These are phyloP conservation scores for Ustilago sp. DNA, from an alignment of 1,284 basidiomycete species.

Conservation along the genomic window DNA sequence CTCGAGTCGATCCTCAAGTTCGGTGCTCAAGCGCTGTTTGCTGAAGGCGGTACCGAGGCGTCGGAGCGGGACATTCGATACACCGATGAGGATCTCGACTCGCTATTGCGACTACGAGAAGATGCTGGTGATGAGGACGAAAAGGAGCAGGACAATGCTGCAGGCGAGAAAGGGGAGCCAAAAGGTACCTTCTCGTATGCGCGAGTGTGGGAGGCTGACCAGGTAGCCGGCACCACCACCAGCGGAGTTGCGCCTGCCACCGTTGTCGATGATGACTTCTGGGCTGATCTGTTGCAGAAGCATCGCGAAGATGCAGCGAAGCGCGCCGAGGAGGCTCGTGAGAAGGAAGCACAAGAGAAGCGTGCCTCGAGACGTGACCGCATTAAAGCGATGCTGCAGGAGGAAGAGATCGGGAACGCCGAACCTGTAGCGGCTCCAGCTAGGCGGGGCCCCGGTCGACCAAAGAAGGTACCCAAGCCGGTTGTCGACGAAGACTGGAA, in stretches of 20 bases:
- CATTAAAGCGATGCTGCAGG: slow-evolving; percentile 36
- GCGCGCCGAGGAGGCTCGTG: slow-evolving; percentile 29
- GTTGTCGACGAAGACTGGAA: slow-evolving; percentile 35
- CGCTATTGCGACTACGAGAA: slow-evolving; percentile 62
- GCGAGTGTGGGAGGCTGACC: slow-evolving; percentile 66
- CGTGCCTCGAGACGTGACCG: slow-evolving; percentile 38
- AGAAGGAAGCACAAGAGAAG: slow-evolving; percentile 26
- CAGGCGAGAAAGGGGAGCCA: slow-evolving; percentile 28
- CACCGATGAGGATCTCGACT: slow-evolving; percentile 66
- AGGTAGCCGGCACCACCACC: slow-evolving; percentile 18
- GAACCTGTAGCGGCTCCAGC: slow-evolving; percentile 3
- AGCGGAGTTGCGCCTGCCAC: slow-evolving; percentile 53
- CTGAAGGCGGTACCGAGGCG: slow-evolving; percentile 62
- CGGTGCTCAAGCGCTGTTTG: slow-evolving; percentile 69
- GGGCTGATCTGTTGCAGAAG: slow-evolving; percentile 64
- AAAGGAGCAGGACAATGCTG: slow-evolving; percentile 16
- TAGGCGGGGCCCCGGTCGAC: slow-evolving; percentile 34
- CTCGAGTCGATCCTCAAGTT: slow-evolving; percentile 68
- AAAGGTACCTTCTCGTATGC: slow-evolving; percentile 65
- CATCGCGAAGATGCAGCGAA: slow-evolving; percentile 55
- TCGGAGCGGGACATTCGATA: slow-evolving; percentile 65
- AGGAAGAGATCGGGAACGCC: slow-evolving; percentile 12
- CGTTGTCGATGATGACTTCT: slow-evolving; percentile 60
- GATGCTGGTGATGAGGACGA: slow-evolving; percentile 49
- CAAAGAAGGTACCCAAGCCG: slow-evolving; percentile 27